phyloP scores from a whole-genome alignment of 139 green algal genomes.

The Eudorina sp. region DNA sequence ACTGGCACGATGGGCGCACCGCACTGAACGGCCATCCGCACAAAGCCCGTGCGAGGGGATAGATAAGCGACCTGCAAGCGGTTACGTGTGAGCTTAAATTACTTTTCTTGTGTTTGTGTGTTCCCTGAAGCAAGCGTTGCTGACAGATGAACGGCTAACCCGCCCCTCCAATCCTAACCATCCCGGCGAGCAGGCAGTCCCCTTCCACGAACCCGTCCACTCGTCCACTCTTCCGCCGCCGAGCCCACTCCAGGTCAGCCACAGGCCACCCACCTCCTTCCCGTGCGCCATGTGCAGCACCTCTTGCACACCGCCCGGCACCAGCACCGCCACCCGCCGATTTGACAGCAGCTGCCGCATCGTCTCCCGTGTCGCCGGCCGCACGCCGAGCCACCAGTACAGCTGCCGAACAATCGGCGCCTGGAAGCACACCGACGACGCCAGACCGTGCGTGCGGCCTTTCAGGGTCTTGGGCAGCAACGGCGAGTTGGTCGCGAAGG shows the following conservation, averaged over 20 bases:
- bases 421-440: slow-evolving; percentile 56
- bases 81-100: too few species aligned
- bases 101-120: too few species aligned
- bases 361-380: slow-evolving; percentile 53
- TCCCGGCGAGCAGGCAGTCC: too few species aligned
- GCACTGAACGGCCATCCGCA: slow-evolving; percentile 12
- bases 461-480: slow-evolving; percentile 39
- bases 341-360: slow-evolving; percentile 63
- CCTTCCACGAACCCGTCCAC: too few species aligned
- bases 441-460: slow-evolving; percentile 45
- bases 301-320: slow-evolving; percentile 84
- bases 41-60: slow-evolving; percentile 11
- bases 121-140: too few species aligned
- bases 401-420: slow-evolving; percentile 79
- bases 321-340: slow-evolving; percentile 62
- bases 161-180: too few species aligned
- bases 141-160: too few species aligned
- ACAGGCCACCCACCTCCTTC: slow-evolving; percentile 65
- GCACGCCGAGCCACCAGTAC: slow-evolving; percentile 81
- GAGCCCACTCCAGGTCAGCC: not conserved
- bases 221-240: too few species aligned
- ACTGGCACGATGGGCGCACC: slow-evolving; percentile 82
- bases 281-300: slow-evolving; percentile 81
- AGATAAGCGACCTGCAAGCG: slow-evolving; percentile 33
- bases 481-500: slow-evolving; percentile 22